phyloP scores from a whole-genome alignment of 1,284 basidiomycete genomes.

The Ceratobasidium sp. region DNA sequence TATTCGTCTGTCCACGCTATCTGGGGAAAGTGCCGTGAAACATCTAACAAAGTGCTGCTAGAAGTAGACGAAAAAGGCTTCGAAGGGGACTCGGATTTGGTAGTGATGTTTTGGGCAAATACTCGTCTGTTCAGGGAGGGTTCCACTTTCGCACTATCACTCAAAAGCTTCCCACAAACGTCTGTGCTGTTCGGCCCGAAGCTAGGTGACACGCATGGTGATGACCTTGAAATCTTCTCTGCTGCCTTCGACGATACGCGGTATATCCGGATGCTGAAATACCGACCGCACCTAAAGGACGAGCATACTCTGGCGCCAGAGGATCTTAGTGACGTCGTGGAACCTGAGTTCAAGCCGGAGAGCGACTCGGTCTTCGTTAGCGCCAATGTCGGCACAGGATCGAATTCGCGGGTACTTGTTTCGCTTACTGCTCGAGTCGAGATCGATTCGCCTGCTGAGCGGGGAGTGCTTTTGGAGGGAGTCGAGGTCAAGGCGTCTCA shows the following conservation, averaged over 20 bases:
- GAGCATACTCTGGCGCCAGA: too few relatives aligned
- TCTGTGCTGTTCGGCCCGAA: not conserved
- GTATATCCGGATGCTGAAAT: not conserved
- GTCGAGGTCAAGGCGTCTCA: not conserved
- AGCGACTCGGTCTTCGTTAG: too few relatives aligned
- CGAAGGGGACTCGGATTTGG: conserved; percentile 12
- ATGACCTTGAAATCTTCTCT: not conserved
- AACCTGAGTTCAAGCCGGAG: too few relatives aligned
- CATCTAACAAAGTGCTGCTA: not conserved
- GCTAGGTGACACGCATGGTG: not conserved
- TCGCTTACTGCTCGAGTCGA: conserved; percentile 13
- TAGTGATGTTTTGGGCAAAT: conserved; percentile 25
- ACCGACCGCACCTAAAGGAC: too few relatives aligned
- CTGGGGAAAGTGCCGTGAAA: conserved; percentile 9
- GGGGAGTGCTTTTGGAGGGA: not conserved
- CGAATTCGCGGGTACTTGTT: not conserved
- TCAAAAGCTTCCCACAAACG: not conserved
- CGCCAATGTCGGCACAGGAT: too few relatives aligned
- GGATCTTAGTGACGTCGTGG: too few relatives aligned
- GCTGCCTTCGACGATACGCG: not conserved
- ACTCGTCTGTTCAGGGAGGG: conserved; percentile 6
- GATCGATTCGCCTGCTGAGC: not conserved
- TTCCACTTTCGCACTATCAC: not conserved
- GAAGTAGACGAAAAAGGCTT: conserved; percentile 17
- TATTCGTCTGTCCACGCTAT: conserved; percentile 27